These are phyloP conservation scores for Lactarius sanguifluus DNA, from an alignment of 768 basidiomycete genomes.

Conservation along the genomic window DNA sequence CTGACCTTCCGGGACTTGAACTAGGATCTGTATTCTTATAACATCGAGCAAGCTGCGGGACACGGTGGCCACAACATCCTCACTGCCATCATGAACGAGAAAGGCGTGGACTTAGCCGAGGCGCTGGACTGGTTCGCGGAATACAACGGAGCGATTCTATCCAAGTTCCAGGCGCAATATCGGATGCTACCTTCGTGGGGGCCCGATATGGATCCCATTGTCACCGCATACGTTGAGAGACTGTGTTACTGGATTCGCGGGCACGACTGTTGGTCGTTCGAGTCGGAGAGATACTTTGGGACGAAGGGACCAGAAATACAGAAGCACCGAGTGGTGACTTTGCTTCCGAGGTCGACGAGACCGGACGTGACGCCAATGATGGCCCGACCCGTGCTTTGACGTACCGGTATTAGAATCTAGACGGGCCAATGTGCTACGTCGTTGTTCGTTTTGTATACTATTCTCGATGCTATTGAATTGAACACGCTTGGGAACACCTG, in stretches of 20 bases:
- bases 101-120: constrained; percentile 36
- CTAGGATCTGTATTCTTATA: constrained; percentile 44
- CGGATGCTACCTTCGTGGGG: constrained; percentile 40
- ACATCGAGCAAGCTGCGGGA: constrained; percentile 43
- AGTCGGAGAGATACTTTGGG: constrained; percentile 38
- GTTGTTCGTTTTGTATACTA: not conserved
- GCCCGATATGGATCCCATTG: constrained; percentile 35
- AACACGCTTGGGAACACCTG: no score
- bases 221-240: constrained; percentile 39
- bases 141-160: constrained; percentile 31
- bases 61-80: constrained; percentile 44
- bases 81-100: constrained; percentile 42
- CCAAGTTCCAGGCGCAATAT: constrained; percentile 37
- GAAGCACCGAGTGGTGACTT: constrained; percentile 1
- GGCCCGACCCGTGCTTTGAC: not conserved
- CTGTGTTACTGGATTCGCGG: constrained; percentile 43
- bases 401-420: not conserved
- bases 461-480: not conserved
- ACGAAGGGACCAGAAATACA: constrained; percentile 34
- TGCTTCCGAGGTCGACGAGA: constrained; percentile 3
- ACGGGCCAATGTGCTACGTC: not conserved
- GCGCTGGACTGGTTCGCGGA: constrained; percentile 41
- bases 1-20: not conserved
- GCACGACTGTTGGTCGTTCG: constrained; percentile 38
- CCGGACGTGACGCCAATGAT: constrained; percentile 21